Evolutionary conservation across 163 green algal genomes (phyloP).

Genomic region (Volvox carteri): DNA sequence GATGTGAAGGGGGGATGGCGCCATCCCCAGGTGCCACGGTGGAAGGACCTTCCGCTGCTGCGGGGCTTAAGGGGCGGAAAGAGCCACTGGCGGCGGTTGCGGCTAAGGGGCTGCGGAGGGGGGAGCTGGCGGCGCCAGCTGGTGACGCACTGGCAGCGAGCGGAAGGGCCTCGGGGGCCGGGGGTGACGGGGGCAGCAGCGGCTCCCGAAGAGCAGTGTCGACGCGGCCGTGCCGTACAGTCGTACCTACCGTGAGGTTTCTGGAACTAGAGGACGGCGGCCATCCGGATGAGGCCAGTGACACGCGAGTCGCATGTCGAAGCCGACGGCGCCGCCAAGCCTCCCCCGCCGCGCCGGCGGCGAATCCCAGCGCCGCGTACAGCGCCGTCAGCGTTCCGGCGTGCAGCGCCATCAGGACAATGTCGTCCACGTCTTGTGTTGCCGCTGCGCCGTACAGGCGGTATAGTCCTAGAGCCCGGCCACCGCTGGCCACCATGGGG

Average conservation of each 20-base stretch:
- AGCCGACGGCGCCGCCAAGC: neutral
- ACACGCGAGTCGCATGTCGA: neutral
- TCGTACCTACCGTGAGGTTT: neutral
- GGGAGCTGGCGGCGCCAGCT: neutral
- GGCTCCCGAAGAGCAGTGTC: neutral
- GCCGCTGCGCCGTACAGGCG: slow-evolving; percentile 45
- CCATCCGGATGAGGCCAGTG: neutral
- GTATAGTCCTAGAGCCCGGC: slow-evolving; percentile 58
- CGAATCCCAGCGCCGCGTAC: slow-evolving; percentile 49
- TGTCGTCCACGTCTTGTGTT: slow-evolving; percentile 14
- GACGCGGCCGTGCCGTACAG: neutral
- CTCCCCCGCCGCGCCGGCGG: neutral
- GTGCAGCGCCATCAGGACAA: slow-evolving; percentile 63
- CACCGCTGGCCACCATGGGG: neutral
- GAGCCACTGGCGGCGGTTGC: no score
- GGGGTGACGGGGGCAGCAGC: neutral
- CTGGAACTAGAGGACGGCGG: no score
- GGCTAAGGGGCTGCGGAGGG: no score
- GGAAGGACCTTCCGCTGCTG: no score
- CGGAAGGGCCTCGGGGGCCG: neutral
- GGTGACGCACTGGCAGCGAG: neutral
- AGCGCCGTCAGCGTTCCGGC: slow-evolving; percentile 45
- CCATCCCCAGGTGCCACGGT: no score
- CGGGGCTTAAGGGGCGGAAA: no score
- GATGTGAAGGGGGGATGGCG: no score